phyloP scores from a whole-genome alignment of 441 rosid species.

The Sinapis alba region DNA sequence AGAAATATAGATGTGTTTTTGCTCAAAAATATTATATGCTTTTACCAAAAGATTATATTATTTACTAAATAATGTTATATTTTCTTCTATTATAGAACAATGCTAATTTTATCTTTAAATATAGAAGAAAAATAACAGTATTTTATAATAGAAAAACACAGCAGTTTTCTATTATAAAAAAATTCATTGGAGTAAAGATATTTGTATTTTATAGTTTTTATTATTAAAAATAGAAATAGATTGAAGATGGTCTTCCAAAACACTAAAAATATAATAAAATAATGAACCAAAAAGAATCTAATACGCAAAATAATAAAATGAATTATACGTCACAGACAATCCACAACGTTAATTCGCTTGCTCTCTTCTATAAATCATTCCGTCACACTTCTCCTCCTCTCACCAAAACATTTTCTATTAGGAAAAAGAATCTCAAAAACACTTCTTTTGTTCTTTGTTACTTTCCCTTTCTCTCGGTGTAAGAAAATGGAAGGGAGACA shows the following conservation, averaged over 20 bases:
- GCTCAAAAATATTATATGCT: neutral
- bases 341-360: slow-evolving; percentile 22
- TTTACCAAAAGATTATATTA: neutral
- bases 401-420: slow-evolving; percentile 28
- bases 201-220: neutral
- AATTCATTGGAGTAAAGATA: neutral
- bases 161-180: neutral
- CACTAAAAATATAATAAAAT: neutral
- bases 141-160: neutral
- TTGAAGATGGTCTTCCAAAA: neutral
- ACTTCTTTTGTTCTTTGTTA: neutral
- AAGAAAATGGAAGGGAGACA: slow-evolving; percentile 50
- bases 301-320: slow-evolving; percentile 10
- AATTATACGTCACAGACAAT: slow-evolving; percentile 32
- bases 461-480: neutral
- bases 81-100: neutral
- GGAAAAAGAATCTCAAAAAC: neutral
- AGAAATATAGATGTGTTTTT: neutral
- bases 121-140: neutral
- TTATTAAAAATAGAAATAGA: neutral
- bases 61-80: neutral
- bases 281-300: neutral
- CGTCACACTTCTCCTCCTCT: slow-evolving; percentile 31
- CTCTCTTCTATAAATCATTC: slow-evolving; percentile 33
- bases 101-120: neutral